Base-by-base conservation (phyloP, 2,329 filamentous ascomycete species). In the Neofusicoccum umdonicola region DNA sequence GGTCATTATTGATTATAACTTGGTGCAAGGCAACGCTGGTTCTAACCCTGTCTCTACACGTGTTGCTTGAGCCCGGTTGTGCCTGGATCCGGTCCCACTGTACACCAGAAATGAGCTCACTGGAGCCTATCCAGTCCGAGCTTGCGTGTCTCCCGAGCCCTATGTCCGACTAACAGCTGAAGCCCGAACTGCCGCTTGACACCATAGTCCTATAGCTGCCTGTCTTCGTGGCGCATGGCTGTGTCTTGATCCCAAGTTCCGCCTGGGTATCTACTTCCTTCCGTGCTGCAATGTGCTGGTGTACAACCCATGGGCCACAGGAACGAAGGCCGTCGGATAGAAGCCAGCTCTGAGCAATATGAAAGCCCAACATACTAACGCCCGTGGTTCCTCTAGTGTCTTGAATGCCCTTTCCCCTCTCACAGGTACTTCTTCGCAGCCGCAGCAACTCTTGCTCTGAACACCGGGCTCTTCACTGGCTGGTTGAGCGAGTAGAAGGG, bases 341-440 rank as follows among this genome's bases (percentile, higher is more conserved):
- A n/a, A n/a, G 42, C 42, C 37, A 31, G 27, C 6, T 31, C 4
- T 7, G 27, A 31, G 27, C 27, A 31, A 31, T 7, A 5, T 7
- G 6, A 31, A 31, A 31, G 27, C 27, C 27, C 27, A 31, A 31
- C 27, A 31, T 7, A 31, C 7, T 7, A 31, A 31, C 27, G 6
- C 4, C 42, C 12, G 9, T 45, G 7, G n/a, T 17, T 45, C 13
- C 9, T 27, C 12, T 15, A 12, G 7, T 35, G 4, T 34, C 5
- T 8, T n/a, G 42, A 15, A 34, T 34, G 27, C n/a, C 6, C 15
- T 19, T 13, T 13, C 34, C n/a, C 9, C 56, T 45, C 39, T 84
- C 78, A 97, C 65, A 97, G 77, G 80, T 95, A 97, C 79, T 98
- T 99, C 80, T 92, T 92, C 69, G 93, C 95, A 0, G 94, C 94